These are phyloP conservation scores for Solanum microdontum DNA, from an alignment of 257 asterid genomes.

Conservation along the genomic window DNA sequence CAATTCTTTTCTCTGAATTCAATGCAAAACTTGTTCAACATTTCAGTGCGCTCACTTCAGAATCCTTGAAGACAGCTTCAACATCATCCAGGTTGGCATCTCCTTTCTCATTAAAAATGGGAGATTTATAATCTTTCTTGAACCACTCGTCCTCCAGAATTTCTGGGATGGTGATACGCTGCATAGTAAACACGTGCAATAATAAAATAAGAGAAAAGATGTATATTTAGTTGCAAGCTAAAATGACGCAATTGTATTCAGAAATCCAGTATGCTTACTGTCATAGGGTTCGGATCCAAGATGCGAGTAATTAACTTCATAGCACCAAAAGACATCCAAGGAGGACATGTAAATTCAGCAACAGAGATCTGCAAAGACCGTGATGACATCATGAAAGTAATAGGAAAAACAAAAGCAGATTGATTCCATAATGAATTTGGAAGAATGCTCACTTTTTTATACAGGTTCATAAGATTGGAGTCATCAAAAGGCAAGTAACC, in stretches of 20 bases:
- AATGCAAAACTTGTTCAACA: neutral
- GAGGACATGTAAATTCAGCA: conserved; percentile 90
- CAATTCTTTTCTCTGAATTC: neutral
- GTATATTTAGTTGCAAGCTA: neutral
- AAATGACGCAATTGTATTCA: neutral
- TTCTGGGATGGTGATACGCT: conserved; percentile 72
- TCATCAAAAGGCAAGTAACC: conserved; percentile 97
- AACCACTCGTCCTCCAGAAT: conserved; percentile 82
- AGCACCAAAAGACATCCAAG: conserved; percentile 88
- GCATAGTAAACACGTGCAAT: conserved; percentile 1
- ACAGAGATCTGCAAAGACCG: conserved; percentile 46
- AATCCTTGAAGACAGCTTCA: conserved; percentile 87
- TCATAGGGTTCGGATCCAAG: conserved; percentile 71
- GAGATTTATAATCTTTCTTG: conserved; percentile 68
- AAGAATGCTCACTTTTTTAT: conserved; percentile 60
- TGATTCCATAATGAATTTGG: neutral
- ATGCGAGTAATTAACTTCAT: conserved; percentile 70
- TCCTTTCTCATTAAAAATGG: conserved; percentile 72
- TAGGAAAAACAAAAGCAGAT: neutral
- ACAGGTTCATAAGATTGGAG: conserved; percentile 66
- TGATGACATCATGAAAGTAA: conserved; percentile 6
- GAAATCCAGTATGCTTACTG: conserved; percentile 30
- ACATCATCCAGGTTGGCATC: conserved; percentile 77
- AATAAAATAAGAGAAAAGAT: neutral
- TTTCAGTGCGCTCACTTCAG: conserved; percentile 34